Evolutionary conservation across 2,329 filamentous ascomycete species (phyloP).

Genomic region (Microsporum canis): DNA sequence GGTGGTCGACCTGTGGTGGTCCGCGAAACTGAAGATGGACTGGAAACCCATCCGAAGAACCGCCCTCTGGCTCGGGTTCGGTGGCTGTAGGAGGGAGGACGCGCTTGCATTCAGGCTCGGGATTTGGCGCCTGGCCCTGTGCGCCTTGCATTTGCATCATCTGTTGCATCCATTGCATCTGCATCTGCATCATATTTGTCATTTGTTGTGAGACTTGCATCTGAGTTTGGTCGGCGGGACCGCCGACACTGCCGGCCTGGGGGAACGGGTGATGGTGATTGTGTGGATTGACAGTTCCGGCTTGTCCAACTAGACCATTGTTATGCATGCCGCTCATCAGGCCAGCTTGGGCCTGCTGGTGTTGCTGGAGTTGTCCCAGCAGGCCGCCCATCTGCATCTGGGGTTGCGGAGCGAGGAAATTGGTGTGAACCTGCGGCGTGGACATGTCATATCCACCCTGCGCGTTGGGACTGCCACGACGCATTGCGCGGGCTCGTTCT

Average conservation of each 20-base stretch:
- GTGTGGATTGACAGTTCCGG: not conserved
- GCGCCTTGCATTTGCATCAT: constrained; percentile 52
- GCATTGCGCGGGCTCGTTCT: constrained; percentile 64
- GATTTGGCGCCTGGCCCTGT: constrained; percentile 20
- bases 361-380: not conserved
- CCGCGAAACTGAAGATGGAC: constrained; percentile 12
- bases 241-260: not conserved
- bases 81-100: constrained; percentile 16
- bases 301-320: not conserved
- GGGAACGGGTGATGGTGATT: not conserved
- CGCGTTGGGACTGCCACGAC: constrained; percentile 64
- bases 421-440: constrained; percentile 7
- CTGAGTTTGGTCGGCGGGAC: constrained; percentile 56
- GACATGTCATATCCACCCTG: constrained; percentile 29
- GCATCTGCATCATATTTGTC: constrained; percentile 83
- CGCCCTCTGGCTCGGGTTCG: constrained; percentile 30
- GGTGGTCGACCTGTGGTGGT: constrained; percentile 34
- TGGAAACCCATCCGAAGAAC: constrained; percentile 32
- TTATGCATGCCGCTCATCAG: not conserved
- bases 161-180: constrained; percentile 82
- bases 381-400: constrained; percentile 2
- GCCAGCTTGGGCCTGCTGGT: not conserved
- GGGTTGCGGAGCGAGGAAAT: not conserved
- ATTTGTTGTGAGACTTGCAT: constrained; percentile 74
- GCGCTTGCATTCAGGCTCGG: constrained; percentile 22